Percentiles rank a stretch among this genome's conserved stretches.
These are phyloP conservation scores for Oryza officinalis DNA, from an alignment of 176 grass and related monocot genomes.

Conservation along the genomic window DNA sequence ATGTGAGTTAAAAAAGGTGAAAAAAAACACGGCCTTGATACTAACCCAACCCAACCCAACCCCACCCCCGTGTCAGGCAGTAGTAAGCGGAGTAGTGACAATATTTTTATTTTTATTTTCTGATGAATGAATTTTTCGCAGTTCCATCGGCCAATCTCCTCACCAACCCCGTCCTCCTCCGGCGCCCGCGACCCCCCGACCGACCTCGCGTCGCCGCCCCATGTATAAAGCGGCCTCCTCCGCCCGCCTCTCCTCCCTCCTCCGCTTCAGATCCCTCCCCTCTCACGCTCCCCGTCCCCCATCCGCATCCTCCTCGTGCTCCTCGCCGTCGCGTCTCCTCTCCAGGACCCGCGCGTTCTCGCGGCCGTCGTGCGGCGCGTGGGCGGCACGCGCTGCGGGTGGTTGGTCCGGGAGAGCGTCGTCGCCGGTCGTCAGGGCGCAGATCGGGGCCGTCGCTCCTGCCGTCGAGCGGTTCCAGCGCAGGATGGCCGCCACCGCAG, in stretches of 20 bases:
- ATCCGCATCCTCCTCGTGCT: too few species aligned
- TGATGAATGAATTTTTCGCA: not conserved
- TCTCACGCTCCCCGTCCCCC: not conserved
- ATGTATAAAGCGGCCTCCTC: slow-evolving; percentile 75
- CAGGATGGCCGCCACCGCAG: slow-evolving; percentile 64
- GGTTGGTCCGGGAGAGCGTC: not conserved
- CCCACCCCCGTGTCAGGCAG: not conserved
- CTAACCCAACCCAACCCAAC: too few species aligned
- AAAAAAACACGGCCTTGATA: too few species aligned
- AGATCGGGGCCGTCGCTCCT: slow-evolving; percentile 46
- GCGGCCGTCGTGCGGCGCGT: slow-evolving; percentile 7
- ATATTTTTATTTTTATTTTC: not conserved
- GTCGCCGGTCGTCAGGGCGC: slow-evolving; percentile 15
- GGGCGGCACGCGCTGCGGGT: slow-evolving; percentile 5
- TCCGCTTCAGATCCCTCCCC: slow-evolving; percentile 53
- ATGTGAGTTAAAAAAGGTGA: too few species aligned
- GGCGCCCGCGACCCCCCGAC: too few species aligned
- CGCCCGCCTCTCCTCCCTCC: slow-evolving; percentile 56
- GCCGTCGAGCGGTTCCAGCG: slow-evolving; percentile 59
- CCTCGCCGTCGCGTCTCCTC: slow-evolving; percentile 28
- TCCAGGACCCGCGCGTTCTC: slow-evolving; percentile 25
- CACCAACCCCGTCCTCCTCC: slow-evolving; percentile 1
- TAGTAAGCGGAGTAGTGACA: not conserved
- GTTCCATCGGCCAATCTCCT: not conserved
- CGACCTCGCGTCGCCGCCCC: not conserved